Percentiles rank a stretch among this genome's conserved stretches.
Evolutionary conservation across 169 alveolate genomes (phyloP).

Genomic region (Plasmodium relictum): DNA sequence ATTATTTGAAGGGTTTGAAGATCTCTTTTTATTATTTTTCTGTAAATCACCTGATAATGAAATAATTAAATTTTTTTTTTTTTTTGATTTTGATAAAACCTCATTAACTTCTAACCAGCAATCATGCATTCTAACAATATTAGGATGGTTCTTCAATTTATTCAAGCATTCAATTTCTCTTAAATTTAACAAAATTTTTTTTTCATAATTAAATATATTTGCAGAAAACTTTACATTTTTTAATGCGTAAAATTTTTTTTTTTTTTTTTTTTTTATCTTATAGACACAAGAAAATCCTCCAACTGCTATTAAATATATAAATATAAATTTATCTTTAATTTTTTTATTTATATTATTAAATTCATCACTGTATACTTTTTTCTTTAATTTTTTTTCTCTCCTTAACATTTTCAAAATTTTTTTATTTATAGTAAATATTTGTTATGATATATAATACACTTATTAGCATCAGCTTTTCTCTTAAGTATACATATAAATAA

Average conservation of each 20-base stretch:
- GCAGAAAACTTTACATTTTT: conserved; percentile 50
- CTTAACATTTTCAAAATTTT: not conserved
- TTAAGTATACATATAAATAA: not conserved
- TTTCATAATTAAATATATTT: conserved; percentile 26
- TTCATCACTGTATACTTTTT: conserved; percentile 5
- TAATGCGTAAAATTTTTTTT: conserved; percentile 34
- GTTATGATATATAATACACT: not conserved
- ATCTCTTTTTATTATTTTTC: not conserved
- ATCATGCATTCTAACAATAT: conserved; percentile 35
- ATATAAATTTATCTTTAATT: conserved; percentile 41
- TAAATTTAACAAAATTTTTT: conserved; percentile 36
- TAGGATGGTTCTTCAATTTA: conserved; percentile 26
- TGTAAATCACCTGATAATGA: conserved; percentile 10
- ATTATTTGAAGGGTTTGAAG: too few species aligned
- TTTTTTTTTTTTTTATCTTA: conserved; percentile 29
- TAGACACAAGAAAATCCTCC: conserved; percentile 69
- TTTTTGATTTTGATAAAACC: conserved; percentile 13
- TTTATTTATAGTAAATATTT: not conserved
- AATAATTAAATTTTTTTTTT: conserved; percentile 10
- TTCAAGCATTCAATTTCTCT: conserved; percentile 46
- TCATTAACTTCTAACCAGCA: conserved; percentile 45
- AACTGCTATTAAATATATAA: conserved; percentile 34
- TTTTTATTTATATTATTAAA: conserved; percentile 17
- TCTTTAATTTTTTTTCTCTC: not conserved
- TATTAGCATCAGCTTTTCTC: not conserved